These are phyloP conservation scores for Macrophomina phaseolina DNA, from an alignment of 2,329 filamentous ascomycete species.

Conservation along the genomic window DNA sequence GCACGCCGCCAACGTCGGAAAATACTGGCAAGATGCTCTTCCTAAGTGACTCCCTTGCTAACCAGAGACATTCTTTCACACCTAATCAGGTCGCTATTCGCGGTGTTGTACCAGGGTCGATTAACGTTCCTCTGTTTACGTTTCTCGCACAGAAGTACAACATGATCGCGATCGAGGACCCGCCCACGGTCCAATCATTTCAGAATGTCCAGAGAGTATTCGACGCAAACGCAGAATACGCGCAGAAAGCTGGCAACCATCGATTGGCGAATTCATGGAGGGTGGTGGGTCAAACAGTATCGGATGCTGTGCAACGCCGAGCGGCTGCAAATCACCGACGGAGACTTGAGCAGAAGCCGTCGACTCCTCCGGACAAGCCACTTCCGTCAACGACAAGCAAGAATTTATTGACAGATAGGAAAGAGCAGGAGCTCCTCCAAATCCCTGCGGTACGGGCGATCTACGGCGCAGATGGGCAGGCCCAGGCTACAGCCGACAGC, in stretches of 20 bases:
- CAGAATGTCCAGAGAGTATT: conserved; percentile 50
- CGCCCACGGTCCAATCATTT: conserved; percentile 46
- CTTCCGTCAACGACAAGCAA: conserved; percentile 10
- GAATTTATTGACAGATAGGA: conserved; percentile 20
- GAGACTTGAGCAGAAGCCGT: conserved; percentile 34
- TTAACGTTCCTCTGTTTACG: conserved; percentile 45
- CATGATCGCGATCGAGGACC: conserved; percentile 44
- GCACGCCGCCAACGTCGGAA: conserved; percentile 58
- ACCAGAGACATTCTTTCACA: conserved; percentile 46
- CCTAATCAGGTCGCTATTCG: conserved; percentile 56
- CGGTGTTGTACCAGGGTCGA: conserved; percentile 53
- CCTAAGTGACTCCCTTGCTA: conserved; percentile 57
- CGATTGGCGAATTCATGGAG: conserved; percentile 65
- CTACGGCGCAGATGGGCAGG: conserved; percentile 38
- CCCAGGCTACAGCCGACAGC: conserved; percentile 50
- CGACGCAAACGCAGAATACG: conserved; percentile 60
- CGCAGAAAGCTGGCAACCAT: conserved; percentile 56
- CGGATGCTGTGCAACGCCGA: conserved; percentile 28
- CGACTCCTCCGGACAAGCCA: conserved; percentile 21
- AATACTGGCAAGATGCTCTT: conserved; percentile 55
- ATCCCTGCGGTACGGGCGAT: conserved; percentile 44
- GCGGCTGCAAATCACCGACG: conserved; percentile 34
- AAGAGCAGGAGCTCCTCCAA: conserved; percentile 29
- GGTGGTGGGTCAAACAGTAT: conserved; percentile 55
- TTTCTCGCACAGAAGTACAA: conserved; percentile 54